phyloP scores from a whole-genome alignment of 805 yeast species.

The Zygoascus bituminiphila region DNA sequence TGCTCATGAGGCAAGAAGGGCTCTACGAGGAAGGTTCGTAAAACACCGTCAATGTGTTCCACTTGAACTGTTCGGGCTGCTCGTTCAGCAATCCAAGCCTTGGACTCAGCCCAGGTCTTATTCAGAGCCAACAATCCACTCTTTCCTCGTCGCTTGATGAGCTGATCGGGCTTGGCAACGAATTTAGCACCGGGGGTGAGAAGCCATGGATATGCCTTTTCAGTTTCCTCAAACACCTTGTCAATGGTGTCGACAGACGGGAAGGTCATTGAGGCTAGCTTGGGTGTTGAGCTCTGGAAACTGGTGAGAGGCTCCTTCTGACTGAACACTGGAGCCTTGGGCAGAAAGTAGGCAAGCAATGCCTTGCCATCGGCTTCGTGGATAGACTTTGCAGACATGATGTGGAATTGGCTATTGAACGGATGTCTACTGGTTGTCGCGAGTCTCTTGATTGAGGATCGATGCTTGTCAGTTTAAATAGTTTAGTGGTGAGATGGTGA shows the following conservation, averaged over 20 bases:
- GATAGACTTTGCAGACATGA: slow-evolving; percentile 38
- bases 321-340: slow-evolving; percentile 33
- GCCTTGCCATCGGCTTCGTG: slow-evolving; percentile 42
- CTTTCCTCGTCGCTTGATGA: slow-evolving; percentile 41
- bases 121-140: slow-evolving; percentile 37
- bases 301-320: slow-evolving; percentile 25
- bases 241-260: slow-evolving; percentile 26
- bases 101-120: slow-evolving; percentile 37
- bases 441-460: too few relatives aligned
- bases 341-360: slow-evolving; percentile 34
- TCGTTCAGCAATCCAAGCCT: slow-evolving; percentile 36
- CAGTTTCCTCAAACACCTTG: slow-evolving; percentile 30
- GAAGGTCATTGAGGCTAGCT: slow-evolving; percentile 32
- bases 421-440: too few relatives aligned
- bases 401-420: not conserved
- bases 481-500: not conserved
- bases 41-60: slow-evolving; percentile 34
- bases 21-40: slow-evolving; percentile 37
- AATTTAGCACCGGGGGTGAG: slow-evolving; percentile 30
- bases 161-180: slow-evolving; percentile 41
- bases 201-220: slow-evolving; percentile 36
- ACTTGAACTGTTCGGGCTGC: slow-evolving; percentile 35
- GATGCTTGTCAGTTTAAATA: not conserved
- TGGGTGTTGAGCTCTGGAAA: slow-evolving; percentile 29
- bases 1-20: slow-evolving; percentile 43